Base-by-base conservation (phyloP, 2,329 filamentous ascomycete genomes). In the Falciphora oryzae region DNA sequence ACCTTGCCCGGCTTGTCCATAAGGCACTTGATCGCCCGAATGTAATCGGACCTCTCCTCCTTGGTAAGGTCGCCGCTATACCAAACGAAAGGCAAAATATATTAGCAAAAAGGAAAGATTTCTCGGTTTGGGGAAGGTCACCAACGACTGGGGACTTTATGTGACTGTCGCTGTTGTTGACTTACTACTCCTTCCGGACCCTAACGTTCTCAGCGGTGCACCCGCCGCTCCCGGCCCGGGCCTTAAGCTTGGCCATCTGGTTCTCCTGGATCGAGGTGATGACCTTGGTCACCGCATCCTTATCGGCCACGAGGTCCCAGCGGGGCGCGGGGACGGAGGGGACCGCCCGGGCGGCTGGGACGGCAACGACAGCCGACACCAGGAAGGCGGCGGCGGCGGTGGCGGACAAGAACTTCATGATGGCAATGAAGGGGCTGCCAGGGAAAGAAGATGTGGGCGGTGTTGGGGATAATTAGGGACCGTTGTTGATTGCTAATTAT, bases 21-120 rank as follows among this genome's bases (percentile, higher is more conserved):
- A 57, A 80, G 66, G 63, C 78, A 80, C 14, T 74, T 69, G 35
- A 79, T 71, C 5, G 78, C 76, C 18, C 74, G 69, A 63, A 76
- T 76, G 68, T 79, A 80, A 28, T 69, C 68, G 28, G 73, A 72
- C 64, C 74, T 74, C 66, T 79, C 72, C 0, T 63, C 25, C 27
- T 66, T 63, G 6, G 74, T 72, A 57, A 79, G 74, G 4, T 73
- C 67, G 16, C 71, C 71, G 56, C 72, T 74, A 58, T 3, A 29
- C 28, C 32, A 32, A 32, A 16, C 38, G 16, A 44, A 44, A 44
- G 3, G 14, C 16, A 44, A 6, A 44, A 44, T 5, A 44, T 44
- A 44, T 44, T 44, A 44, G 38, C 38, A 18, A 6, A 44, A 4
- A 5, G 38, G 16, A 32, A 32, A 32, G 8, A 10, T 32, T 32